Evolutionary conservation across 192 early-diverging fungal species (phyloP).

Genomic region (Coemansia sp.): DNA sequence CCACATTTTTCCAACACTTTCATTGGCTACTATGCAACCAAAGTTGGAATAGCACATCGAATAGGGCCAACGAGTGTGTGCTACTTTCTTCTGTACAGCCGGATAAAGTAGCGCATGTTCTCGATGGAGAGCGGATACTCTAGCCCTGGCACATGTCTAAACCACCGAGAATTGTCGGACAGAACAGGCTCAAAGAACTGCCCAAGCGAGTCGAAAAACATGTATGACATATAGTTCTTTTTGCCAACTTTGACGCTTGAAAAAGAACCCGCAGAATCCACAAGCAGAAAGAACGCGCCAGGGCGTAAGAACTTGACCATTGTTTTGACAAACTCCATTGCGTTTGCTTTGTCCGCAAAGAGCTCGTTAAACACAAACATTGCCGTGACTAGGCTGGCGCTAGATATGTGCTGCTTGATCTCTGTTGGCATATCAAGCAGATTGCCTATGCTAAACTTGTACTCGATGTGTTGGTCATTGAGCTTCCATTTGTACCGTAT

Average conservation of each 20-base stretch:
- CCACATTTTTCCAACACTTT: not conserved
- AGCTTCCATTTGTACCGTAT: slow-evolving; percentile 58
- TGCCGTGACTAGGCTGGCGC: slow-evolving; percentile 74
- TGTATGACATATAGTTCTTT: slow-evolving; percentile 86
- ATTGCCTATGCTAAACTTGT: slow-evolving; percentile 62
- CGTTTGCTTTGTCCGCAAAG: slow-evolving; percentile 71
- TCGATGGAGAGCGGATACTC: slow-evolving; percentile 78
- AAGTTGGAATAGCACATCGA: too few relatives aligned
- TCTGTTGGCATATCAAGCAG: slow-evolving; percentile 56
- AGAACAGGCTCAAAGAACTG: slow-evolving; percentile 64
- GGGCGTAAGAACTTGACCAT: slow-evolving; percentile 64
- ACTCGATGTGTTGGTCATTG: slow-evolving; percentile 44
- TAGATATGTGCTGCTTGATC: slow-evolving; percentile 51
- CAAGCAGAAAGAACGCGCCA: slow-evolving; percentile 71
- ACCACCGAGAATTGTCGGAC: slow-evolving; percentile 74
- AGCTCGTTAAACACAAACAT: slow-evolving; percentile 95
- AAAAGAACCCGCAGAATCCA: slow-evolving; percentile 92
- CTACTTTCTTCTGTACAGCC: slow-evolving; percentile 75
- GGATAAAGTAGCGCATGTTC: slow-evolving; percentile 91
- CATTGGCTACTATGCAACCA: too few relatives aligned
- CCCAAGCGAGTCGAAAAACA: slow-evolving; percentile 79
- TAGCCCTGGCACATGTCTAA: slow-evolving; percentile 64
- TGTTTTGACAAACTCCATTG: slow-evolving; percentile 74
- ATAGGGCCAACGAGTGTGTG: not conserved
- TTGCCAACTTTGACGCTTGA: slow-evolving; percentile 76